A percentile compares a stretch with the other conserved stretches of the same genome.
These are phyloP conservation scores for Ormosia emarginata DNA, from an alignment of 306 rosid genomes.

Conservation along the genomic window DNA sequence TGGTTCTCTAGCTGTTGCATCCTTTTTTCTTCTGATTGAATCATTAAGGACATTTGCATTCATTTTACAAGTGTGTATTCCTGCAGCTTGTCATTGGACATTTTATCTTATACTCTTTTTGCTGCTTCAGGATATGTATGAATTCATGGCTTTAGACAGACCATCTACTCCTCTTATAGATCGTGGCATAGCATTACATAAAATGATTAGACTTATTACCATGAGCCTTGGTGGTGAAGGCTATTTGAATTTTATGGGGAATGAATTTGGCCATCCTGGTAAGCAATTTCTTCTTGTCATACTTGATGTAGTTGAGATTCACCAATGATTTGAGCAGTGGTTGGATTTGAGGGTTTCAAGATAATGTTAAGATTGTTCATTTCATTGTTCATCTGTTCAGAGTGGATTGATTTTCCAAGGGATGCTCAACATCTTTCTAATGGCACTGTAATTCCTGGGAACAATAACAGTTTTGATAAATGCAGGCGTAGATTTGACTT, in stretches of 20 bases:
- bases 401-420: conserved; percentile 99
- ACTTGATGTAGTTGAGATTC: conserved; percentile 12
- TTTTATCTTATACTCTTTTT: background rate
- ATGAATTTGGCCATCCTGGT: conserved; percentile 99
- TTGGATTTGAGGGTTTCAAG: conserved; percentile 20
- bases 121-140: conserved; percentile 92
- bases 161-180: conserved; percentile 82
- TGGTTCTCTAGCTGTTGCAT: background rate
- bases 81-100: background rate
- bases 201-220: conserved; percentile 96
- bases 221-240: conserved; percentile 98
- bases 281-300: conserved; percentile 22
- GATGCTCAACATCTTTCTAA: conserved; percentile 65
- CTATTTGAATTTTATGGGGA: conserved; percentile 97
- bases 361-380: background rate
- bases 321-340: background rate
- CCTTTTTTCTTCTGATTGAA: background rate
- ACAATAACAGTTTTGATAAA: conserved; percentile 74
- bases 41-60: background rate
- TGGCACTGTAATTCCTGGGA: conserved; percentile 66
- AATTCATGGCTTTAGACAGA: conserved; percentile 83
- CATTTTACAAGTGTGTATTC: background rate
- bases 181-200: conserved; percentile 97
- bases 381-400: conserved; percentile 40
- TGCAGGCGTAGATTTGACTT: conserved; percentile 97